Evolutionary conservation across 495 filamentous ascomycete genomes (phyloP).

Genomic region (Penicillium riverlandense): DNA sequence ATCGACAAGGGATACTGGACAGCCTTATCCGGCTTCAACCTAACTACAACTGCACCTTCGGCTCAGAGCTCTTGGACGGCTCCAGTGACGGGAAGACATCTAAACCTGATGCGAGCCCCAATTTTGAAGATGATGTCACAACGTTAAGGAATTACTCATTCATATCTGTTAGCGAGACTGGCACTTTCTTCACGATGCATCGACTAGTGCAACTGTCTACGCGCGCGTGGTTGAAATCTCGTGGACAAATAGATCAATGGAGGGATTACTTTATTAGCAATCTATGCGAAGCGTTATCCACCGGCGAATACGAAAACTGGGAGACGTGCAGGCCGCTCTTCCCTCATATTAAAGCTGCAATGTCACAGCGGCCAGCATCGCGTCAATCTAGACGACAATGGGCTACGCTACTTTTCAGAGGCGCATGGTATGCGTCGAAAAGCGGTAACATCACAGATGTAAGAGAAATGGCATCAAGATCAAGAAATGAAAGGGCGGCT

Average conservation of each 20-base stretch:
- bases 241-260: conserved; percentile 24
- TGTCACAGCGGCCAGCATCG: conserved; percentile 8
- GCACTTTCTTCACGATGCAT: conserved; percentile 11
- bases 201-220: conserved; percentile 17
- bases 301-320: conserved; percentile 26
- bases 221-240: conserved; percentile 15
- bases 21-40: too few species aligned
- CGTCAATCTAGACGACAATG: conserved; percentile 5
- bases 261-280: conserved; percentile 24
- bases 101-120: too few species aligned
- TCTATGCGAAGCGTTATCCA: conserved; percentile 31
- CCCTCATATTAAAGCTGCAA: conserved; percentile 14
- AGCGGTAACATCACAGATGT: conserved; percentile 6
- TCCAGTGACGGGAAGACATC: too few species aligned
- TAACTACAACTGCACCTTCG: too few species aligned
- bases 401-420: conserved; percentile 15
- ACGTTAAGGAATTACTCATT: conserved; percentile 33
- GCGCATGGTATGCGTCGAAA: conserved; percentile 5
- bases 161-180: conserved; percentile 12
- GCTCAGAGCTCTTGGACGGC: too few species aligned
- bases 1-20: too few species aligned
- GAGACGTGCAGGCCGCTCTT: conserved; percentile 17
- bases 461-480: conserved; percentile 1
- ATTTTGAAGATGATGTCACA: conserved; percentile 25
- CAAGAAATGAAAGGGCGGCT: too few species aligned